These are phyloP conservation scores for Dactylellina parvicollis DNA, from an alignment of 2,329 filamentous ascomycete genomes.

Conservation along the genomic window DNA sequence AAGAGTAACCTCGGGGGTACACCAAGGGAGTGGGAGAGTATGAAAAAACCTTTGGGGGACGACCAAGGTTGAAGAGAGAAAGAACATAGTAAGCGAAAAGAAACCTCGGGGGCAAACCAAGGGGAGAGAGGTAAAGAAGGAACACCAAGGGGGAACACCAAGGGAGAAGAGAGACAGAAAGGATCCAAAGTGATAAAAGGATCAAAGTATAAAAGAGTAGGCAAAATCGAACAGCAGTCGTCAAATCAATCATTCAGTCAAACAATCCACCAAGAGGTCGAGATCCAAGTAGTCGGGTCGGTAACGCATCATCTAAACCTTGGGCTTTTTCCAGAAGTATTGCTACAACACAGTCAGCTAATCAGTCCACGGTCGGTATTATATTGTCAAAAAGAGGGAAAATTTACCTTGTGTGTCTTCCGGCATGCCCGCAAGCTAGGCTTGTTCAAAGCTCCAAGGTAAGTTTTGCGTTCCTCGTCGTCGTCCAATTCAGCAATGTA, in stretches of 20 bases:
- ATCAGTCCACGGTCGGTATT: slow-evolving; percentile 19
- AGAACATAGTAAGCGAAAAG: too few relatives aligned
- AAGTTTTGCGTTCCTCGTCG: slow-evolving; percentile 80
- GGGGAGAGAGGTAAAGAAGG: not conserved
- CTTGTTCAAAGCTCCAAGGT: slow-evolving; percentile 86
- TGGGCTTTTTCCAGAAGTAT: slow-evolving; percentile 77
- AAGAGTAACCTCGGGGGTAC: too few relatives aligned
- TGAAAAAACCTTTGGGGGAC: too few relatives aligned
- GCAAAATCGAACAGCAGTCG: not conserved
- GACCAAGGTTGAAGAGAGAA: too few relatives aligned
- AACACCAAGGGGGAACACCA: not conserved
- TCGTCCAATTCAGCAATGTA: slow-evolving; percentile 88
- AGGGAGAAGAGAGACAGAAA: not conserved
- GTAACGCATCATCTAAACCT: slow-evolving; percentile 56
- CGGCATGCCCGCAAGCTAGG: slow-evolving; percentile 88
- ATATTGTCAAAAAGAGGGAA: slow-evolving; percentile 17
- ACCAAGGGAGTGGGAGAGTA: too few relatives aligned
- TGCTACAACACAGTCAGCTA: slow-evolving; percentile 64
- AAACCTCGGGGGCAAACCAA: too few relatives aligned
- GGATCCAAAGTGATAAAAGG: not conserved
- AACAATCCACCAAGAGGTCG: not conserved
- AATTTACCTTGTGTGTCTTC: slow-evolving; percentile 91
- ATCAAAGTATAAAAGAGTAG: not conserved
- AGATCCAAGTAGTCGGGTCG: not conserved
- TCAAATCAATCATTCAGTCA: slow-evolving; percentile 2